These are phyloP conservation scores for Excoecaria agallocha DNA, from an alignment of 345 rosid species.

Conservation along the genomic window DNA sequence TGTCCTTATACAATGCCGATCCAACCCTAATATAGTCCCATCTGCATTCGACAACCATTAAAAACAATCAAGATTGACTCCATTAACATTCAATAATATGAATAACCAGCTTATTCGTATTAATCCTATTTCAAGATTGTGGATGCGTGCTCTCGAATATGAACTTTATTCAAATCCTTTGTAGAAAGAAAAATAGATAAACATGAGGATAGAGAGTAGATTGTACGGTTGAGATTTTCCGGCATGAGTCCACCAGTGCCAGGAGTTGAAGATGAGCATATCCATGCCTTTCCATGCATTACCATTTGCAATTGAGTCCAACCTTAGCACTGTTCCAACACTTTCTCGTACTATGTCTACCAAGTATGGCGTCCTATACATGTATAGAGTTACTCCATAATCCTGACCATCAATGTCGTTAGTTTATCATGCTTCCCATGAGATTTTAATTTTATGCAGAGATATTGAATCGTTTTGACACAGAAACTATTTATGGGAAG, in stretches of 20 bases:
- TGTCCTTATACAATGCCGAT: slow-evolving; percentile 41
- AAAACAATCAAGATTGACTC: neutral
- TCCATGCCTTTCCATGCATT: slow-evolving; percentile 82
- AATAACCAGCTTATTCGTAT: too few relatives aligned
- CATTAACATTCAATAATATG: too few relatives aligned
- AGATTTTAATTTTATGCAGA: too few relatives aligned
- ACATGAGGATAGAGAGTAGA: neutral
- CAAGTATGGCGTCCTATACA: slow-evolving; percentile 77
- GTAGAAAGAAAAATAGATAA: too few relatives aligned
- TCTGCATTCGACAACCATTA: slow-evolving; percentile 31
- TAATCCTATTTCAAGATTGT: too few relatives aligned
- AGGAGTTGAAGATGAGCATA: slow-evolving; percentile 75
- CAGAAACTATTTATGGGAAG: too few relatives aligned
- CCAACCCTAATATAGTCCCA: slow-evolving; percentile 84
- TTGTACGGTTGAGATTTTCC: slow-evolving; percentile 64
- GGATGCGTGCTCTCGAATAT: too few relatives aligned
- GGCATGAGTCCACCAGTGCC: slow-evolving; percentile 97
- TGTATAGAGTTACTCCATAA: slow-evolving; percentile 55
- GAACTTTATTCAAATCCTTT: too few relatives aligned
- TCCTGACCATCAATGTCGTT: slow-evolving; percentile 38
- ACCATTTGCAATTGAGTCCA: slow-evolving; percentile 61
- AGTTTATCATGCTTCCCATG: too few relatives aligned
- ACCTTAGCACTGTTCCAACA: slow-evolving; percentile 60
- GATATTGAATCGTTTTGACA: too few relatives aligned
- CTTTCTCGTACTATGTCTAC: slow-evolving; percentile 66